These are phyloP conservation scores for Saccharum hybrid DNA, from an alignment of 202 grass and related monocot genomes.

Conservation along the genomic window DNA sequence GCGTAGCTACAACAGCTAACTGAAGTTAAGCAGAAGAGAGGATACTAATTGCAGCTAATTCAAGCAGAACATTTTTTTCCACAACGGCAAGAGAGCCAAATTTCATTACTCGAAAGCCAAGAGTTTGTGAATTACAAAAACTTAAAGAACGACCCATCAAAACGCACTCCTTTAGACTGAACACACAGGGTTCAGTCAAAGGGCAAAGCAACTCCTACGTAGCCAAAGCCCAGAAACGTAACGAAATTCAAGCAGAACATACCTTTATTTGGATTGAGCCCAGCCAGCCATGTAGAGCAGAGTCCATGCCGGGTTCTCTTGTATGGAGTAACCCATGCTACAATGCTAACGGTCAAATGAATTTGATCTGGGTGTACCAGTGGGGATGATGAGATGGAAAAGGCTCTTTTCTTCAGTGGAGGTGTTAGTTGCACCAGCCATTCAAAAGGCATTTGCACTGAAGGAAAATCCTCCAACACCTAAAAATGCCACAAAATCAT, in stretches of 20 bases:
- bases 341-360: conserved; percentile 85
- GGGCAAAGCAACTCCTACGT: no score
- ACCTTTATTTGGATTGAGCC: no score
- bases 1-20: neutral
- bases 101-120: no score
- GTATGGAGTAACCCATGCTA: conserved; percentile 79
- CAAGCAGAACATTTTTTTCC: conserved; percentile 1
- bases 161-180: no score
- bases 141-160: no score
- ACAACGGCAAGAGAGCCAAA: no score
- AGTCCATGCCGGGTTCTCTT: conserved; percentile 73
- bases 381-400: conserved; percentile 92
- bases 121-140: no score
- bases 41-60: neutral
- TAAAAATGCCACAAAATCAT: conserved; percentile 38
- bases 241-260: no score
- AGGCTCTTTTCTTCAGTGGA: conserved; percentile 90
- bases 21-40: conserved; percentile 8
- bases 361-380: conserved; percentile 73
- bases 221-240: no score
- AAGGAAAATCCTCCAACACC: conserved; percentile 90
- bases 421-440: conserved; percentile 89
- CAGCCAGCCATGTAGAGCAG: no score
- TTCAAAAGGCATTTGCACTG: conserved; percentile 87
- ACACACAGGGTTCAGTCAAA: no score